Conservation (phyloP, 768 basidiomycete genomes). For the Lenzites betulinus region DNA sequence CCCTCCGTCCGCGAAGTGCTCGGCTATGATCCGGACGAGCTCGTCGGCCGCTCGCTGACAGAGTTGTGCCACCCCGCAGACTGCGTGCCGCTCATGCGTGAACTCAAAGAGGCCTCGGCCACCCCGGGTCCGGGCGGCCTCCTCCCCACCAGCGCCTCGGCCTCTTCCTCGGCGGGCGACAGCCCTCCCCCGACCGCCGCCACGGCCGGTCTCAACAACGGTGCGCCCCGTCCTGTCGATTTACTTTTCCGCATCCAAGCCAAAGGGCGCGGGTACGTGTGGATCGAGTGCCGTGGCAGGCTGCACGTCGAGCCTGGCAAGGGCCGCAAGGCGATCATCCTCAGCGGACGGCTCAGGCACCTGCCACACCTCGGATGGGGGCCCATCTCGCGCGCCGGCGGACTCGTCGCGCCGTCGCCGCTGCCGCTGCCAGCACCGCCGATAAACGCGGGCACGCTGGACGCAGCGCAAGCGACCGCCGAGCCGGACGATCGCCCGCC, state of each 20-base stretch:
- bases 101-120: slow-evolving; percentile 74
- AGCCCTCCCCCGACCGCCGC: slow-evolving; percentile 2
- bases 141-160: slow-evolving; percentile 19
- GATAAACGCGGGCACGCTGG: not conserved
- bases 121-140: slow-evolving; percentile 24
- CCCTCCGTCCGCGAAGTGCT: slow-evolving; percentile 77
- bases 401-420: slow-evolving; percentile 33
- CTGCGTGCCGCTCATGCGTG: slow-evolving; percentile 86
- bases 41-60: slow-evolving; percentile 74
- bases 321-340: slow-evolving; percentile 90
- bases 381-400: slow-evolving; percentile 53
- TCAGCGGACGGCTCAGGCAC: slow-evolving; percentile 75
- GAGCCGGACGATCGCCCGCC: slow-evolving; percentile 31
- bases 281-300: slow-evolving; percentile 90
- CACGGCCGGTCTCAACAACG: not conserved
- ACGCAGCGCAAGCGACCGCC: slow-evolving; percentile 5
- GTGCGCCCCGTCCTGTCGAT: slow-evolving; percentile 63
- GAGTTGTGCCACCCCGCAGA: slow-evolving; percentile 91
- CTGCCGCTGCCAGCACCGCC: slow-evolving; percentile 8
- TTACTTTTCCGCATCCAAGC: slow-evolving; percentile 82
- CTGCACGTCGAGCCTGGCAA: slow-evolving; percentile 93
- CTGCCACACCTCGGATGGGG: slow-evolving; percentile 69
- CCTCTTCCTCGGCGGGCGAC: slow-evolving; percentile 8
- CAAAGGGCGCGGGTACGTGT: slow-evolving; percentile 68
- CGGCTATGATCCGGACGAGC: slow-evolving; percentile 84